phyloP scores from a whole-genome alignment of 192 early-diverging fungal species.

The Piromyces finnis region DNA sequence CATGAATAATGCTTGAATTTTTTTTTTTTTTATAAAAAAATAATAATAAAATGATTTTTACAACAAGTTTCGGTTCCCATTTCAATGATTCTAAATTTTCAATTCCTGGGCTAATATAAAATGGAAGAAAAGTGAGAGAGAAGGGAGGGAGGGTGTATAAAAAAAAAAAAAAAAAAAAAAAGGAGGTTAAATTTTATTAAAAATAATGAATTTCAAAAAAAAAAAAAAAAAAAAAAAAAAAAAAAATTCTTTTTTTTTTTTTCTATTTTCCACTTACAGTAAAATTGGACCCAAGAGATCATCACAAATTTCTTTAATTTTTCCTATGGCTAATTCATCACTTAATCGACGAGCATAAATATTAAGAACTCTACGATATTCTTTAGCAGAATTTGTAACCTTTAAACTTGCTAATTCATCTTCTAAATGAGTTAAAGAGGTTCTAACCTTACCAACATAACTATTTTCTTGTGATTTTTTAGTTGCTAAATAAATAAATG shows the following conservation, averaged over 20 bases:
- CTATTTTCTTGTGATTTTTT: slow-evolving; percentile 1
- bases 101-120: slow-evolving; percentile 16
- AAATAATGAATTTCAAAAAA: no score
- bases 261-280: slow-evolving; percentile 1
- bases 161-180: no score
- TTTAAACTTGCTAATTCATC: slow-evolving; percentile 23
- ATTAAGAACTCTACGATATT: slow-evolving; percentile 37
- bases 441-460: slow-evolving; percentile 7
- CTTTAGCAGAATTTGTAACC: slow-evolving; percentile 27
- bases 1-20: no score
- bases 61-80: not conserved
- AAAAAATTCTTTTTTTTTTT: no score
- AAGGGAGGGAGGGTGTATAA: no score
- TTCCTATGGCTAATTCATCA: slow-evolving; percentile 35
- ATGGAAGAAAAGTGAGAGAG: no score
- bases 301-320: slow-evolving; percentile 49
- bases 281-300: slow-evolving; percentile 33
- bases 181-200: no score
- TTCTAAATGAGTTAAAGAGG: slow-evolving; percentile 4
- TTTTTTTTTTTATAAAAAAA: no score
- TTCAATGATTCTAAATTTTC: slow-evolving; percentile 6
- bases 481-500: slow-evolving; percentile 21
- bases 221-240: slow-evolving; percentile 7
- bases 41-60: not conserved
- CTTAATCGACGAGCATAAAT: slow-evolving; percentile 47